phyloP scores from a whole-genome alignment of 495 filamentous ascomycete species.

The Polyplosphaeria fusca region DNA sequence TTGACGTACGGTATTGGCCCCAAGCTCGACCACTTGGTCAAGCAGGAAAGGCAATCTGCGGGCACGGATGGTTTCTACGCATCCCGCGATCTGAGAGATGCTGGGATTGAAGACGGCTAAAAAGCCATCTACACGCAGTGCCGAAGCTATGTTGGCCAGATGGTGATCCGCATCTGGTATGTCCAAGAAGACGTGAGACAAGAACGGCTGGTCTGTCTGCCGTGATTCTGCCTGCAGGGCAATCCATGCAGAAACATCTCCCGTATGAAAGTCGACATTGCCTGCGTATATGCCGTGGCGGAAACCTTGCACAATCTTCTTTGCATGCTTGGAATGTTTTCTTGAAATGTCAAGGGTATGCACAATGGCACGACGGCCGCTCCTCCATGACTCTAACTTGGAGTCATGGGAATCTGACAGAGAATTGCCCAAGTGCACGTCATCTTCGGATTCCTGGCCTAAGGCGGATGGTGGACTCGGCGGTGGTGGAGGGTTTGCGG shows the following conservation, averaged over 20 bases:
- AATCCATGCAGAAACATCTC: constrained; percentile 62
- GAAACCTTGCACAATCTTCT: constrained; percentile 60
- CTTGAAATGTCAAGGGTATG: constrained; percentile 65
- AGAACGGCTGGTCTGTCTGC: constrained; percentile 50
- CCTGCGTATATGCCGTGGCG: constrained; percentile 64
- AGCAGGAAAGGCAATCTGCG: constrained; percentile 54
- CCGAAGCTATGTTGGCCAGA: constrained; percentile 54
- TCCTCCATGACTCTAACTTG: constrained; percentile 45
- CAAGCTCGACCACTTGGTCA: constrained; percentile 65
- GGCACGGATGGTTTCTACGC: constrained; percentile 52
- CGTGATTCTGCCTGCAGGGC: constrained; percentile 36
- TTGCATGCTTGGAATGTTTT: constrained; percentile 58
- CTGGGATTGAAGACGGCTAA: constrained; percentile 70
- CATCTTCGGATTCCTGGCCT: constrained; percentile 24
- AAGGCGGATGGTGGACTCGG: constrained; percentile 12
- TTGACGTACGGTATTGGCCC: constrained; percentile 54
- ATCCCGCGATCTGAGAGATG: constrained; percentile 69
- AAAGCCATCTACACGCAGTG: constrained; percentile 59
- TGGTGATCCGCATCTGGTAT: constrained; percentile 60
- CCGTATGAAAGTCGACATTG: constrained; percentile 69
- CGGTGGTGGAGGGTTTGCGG: constrained; percentile 55
- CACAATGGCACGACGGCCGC: constrained; percentile 60
- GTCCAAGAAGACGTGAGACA: constrained; percentile 67
- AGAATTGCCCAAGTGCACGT: constrained; percentile 23
- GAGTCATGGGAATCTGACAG: constrained; percentile 16